These are phyloP conservation scores for Phoma sp. DNA, from an alignment of 2,329 filamentous ascomycete genomes.

Conservation along the genomic window DNA sequence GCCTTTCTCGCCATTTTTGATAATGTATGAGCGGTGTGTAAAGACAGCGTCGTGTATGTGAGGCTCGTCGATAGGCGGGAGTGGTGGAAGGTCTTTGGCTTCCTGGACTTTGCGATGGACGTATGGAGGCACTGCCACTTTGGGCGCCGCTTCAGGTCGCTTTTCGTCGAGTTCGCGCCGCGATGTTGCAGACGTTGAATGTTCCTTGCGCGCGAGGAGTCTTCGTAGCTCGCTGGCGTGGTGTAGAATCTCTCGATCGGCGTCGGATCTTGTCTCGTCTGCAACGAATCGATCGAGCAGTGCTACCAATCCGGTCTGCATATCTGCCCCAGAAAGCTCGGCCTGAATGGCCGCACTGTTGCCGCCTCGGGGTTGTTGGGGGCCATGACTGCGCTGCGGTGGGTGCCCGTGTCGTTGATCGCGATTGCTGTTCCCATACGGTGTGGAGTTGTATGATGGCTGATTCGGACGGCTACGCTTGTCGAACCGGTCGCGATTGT, in stretches of 20 bases:
- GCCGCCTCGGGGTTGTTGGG: constrained; percentile 5
- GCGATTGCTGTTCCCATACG: constrained; percentile 6
- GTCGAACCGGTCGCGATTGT: constrained; percentile 24
- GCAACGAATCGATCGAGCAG: constrained; percentile 42
- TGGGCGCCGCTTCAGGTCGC: constrained; percentile 29
- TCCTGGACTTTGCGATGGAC: constrained; percentile 32
- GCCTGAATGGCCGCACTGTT: constrained; percentile 1
- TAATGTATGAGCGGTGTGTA: constrained; percentile 61
- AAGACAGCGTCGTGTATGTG: constrained; percentile 69
- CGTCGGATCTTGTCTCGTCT: constrained; percentile 32
- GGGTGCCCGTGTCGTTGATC: constrained; percentile 5
- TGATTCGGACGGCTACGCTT: constrained; percentile 18
- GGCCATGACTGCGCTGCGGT: constrained; percentile 14
- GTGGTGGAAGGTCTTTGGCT: constrained; percentile 58
- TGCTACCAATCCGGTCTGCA: constrained; percentile 40
- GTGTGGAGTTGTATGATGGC: constrained; percentile 10
- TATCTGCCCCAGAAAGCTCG: constrained; percentile 31
- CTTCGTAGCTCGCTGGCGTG: constrained; percentile 39
- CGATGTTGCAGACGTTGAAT: constrained; percentile 59
- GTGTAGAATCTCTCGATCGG: constrained; percentile 37
- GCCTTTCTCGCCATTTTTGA: constrained; percentile 26
- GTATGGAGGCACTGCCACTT: constrained; percentile 37
- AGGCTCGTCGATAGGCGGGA: constrained; percentile 68
- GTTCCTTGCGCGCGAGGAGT: constrained; percentile 31
- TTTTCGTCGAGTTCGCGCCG: constrained; percentile 50